A percentile compares a stretch with the other conserved stretches of the same genome.
Conservation (phyloP, 257 asterid species). For the Gardenia jasminoides region DNA sequence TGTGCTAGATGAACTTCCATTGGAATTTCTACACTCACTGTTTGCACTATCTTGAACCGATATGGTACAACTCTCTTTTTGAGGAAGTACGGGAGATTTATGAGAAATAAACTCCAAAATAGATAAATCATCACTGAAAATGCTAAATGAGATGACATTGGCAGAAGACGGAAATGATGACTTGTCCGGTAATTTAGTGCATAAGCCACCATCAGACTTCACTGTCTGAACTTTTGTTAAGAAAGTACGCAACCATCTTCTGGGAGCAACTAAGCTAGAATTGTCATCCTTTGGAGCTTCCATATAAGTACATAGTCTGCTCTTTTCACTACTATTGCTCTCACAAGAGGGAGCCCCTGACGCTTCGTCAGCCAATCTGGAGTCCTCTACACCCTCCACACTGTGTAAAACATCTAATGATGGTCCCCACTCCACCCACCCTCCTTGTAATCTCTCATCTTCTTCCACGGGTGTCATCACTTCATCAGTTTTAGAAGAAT, state of each 20-base stretch:
- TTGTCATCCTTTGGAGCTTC: constrained; percentile 38
- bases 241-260: constrained; percentile 67
- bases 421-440: constrained; percentile 92
- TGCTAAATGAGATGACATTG: constrained; percentile 59
- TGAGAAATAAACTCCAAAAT: constrained; percentile 50
- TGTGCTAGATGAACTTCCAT: constrained; percentile 19
- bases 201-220: constrained; percentile 49
- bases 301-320: constrained; percentile 22
- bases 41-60: constrained; percentile 31
- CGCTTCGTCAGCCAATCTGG: constrained; percentile 22
- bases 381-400: constrained; percentile 28
- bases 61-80: constrained; percentile 29
- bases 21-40: constrained; percentile 24
- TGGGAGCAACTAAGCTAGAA: constrained; percentile 39
- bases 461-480: constrained; percentile 31
- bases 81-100: constrained; percentile 36
- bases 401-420: constrained; percentile 31
- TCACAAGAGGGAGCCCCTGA: constrained; percentile 12
- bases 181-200: constrained; percentile 61
- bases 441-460: constrained; percentile 56
- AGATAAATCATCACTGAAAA: constrained; percentile 55
- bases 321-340: constrained; percentile 18
- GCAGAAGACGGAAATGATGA: constrained; percentile 48
- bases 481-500: constrained; percentile 33
- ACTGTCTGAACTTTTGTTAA: constrained; percentile 50